A percentile compares a stretch with the other conserved stretches of the same genome.
These are phyloP conservation scores for Davidsoniella neocaledoniae DNA, from an alignment of 2,329 filamentous ascomycete species.

Conservation along the genomic window DNA sequence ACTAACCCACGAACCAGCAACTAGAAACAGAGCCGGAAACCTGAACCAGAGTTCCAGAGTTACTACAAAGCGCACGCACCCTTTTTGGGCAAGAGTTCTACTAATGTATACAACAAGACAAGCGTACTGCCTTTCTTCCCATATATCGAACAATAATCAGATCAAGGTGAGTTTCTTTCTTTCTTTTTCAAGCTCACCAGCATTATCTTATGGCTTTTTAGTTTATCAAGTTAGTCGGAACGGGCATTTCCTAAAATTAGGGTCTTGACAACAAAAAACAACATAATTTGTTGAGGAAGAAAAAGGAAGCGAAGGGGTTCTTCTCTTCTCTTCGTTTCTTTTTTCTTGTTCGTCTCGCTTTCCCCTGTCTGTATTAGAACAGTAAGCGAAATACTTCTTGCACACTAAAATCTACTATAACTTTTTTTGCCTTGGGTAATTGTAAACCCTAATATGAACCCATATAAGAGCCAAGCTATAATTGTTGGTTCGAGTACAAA, in stretches of 20 bases:
- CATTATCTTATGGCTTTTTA: neutral
- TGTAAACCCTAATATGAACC: too few species aligned
- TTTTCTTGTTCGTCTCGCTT: neutral
- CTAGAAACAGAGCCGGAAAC: too few species aligned
- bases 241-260: neutral
- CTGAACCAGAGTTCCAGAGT: neutral
- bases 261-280: neutral
- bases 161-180: neutral
- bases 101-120: too few species aligned
- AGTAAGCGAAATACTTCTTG: too few species aligned
- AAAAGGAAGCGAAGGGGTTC: neutral
- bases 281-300: neutral
- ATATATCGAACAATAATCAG: too few species aligned
- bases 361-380: neutral
- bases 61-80: neutral
- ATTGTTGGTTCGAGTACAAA: too few species aligned
- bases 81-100: neutral
- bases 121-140: too few species aligned
- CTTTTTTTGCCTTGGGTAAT: too few species aligned
- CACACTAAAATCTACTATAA: too few species aligned
- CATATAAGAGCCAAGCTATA: too few species aligned
- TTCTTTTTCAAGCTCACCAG: neutral
- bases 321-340: neutral
- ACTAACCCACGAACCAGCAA: too few species aligned
- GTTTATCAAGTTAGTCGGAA: neutral